Conservation (phyloP, 805 yeast species). For the Metschnikowia anglica region DNA sequence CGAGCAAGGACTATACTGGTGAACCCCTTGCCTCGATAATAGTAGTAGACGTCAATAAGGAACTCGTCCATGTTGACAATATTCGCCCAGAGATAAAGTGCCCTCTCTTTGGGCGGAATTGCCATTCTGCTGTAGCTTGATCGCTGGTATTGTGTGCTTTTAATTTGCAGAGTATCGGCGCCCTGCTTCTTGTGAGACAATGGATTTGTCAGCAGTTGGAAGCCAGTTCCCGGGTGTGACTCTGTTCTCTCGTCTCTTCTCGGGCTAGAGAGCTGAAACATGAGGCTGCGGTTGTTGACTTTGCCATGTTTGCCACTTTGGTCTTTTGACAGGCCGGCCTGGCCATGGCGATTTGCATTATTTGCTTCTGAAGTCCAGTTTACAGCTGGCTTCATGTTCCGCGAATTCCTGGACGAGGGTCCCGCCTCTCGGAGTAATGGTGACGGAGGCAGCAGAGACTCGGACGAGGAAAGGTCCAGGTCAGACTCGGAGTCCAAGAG, state of each 20-base stretch:
- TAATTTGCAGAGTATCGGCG: neutral
- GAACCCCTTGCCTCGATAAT: conserved; percentile 83
- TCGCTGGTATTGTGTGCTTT: conserved; percentile 5
- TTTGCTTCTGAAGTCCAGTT: neutral
- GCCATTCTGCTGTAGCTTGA: conserved; percentile 15
- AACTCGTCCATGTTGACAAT: conserved; percentile 88
- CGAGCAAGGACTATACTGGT: conserved; percentile 71
- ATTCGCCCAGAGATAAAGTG: conserved; percentile 96
- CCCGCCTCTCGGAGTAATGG: conserved; percentile 10
- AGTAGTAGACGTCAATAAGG: conserved; percentile 76
- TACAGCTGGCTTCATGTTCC: neutral
- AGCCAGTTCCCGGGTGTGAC: conserved; percentile 2
- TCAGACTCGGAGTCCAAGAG: conserved; percentile 36
- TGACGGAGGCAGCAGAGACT: conserved; percentile 22
- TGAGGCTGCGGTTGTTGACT: conserved; percentile 6
- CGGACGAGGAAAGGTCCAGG: conserved; percentile 31
- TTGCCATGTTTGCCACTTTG: neutral
- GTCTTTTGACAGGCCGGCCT: too few species aligned
- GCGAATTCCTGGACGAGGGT: neutral
- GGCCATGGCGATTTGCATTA: too few species aligned
- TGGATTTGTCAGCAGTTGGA: neutral
- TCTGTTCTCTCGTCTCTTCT: neutral
- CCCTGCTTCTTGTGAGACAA: neutral
- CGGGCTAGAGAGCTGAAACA: conserved; percentile 12
- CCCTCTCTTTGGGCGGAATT: conserved; percentile 61